A percentile compares a stretch with the other conserved stretches of the same genome.
These are phyloP conservation scores for Deuterostichococcus epilithicus DNA, from an alignment of 139 green algal species.

Conservation along the genomic window DNA sequence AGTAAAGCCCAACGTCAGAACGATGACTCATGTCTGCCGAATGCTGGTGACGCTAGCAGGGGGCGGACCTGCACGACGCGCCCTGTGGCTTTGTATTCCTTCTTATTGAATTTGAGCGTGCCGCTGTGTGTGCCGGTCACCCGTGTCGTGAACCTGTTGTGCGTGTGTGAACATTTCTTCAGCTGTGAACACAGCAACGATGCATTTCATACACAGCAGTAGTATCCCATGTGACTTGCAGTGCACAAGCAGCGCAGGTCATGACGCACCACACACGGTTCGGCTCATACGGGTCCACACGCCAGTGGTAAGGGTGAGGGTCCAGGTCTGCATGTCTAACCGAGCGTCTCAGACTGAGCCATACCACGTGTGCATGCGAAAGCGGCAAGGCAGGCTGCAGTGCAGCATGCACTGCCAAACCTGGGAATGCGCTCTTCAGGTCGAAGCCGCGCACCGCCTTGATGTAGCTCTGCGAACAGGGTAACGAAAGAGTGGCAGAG, in stretches of 20 bases:
- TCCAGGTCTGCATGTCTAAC: constrained; percentile 22
- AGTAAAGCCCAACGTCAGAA: no score
- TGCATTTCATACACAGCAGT: no score
- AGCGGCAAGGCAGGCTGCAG: background rate
- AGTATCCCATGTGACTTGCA: no score
- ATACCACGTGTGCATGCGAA: background rate
- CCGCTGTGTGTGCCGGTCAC: constrained; percentile 46
- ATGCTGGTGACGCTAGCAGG: no score
- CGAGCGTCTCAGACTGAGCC: no score
- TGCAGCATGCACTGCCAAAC: background rate
- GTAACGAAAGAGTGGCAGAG: background rate
- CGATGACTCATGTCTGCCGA: no score
- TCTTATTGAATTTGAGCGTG: constrained; percentile 41
- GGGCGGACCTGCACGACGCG: constrained; percentile 5
- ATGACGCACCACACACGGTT: constrained; percentile 53
- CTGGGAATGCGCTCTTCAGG: constrained; percentile 44
- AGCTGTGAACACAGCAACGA: no score
- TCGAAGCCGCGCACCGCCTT: constrained; percentile 49
- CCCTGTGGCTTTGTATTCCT: constrained; percentile 40
- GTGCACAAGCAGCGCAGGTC: background rate
- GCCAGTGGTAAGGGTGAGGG: constrained; percentile 44
- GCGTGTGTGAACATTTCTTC: no score
- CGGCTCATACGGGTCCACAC: constrained; percentile 59
- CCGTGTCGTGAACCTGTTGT: constrained; percentile 43
- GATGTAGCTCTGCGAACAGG: constrained; percentile 29